phyloP scores from a whole-genome alignment of 768 basidiomycete genomes.

The Boletus edulis region DNA sequence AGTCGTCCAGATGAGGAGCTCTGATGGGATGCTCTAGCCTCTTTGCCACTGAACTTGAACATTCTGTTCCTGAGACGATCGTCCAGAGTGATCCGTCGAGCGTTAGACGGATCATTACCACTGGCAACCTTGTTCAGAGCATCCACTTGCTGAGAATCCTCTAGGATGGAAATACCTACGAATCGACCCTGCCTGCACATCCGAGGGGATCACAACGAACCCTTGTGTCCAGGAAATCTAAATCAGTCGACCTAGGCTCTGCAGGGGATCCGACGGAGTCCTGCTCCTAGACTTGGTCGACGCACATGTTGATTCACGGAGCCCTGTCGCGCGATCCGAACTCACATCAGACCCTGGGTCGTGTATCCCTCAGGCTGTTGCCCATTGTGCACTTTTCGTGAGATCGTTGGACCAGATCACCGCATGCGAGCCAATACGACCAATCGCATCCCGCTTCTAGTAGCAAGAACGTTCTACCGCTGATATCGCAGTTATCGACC shows the following conservation, averaged over 20 bases:
- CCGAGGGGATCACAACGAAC: slow-evolving; percentile 14
- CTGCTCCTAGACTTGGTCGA: not conserved
- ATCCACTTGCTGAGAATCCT: not conserved
- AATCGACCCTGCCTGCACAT: slow-evolving; percentile 7
- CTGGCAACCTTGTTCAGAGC: too few species aligned
- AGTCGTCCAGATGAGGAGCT: too few species aligned
- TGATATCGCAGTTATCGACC: not conserved
- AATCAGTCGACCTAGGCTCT: slow-evolving; percentile 6
- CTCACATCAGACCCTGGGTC: not conserved
- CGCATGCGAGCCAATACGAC: not conserved
- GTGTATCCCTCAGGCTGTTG: not conserved
- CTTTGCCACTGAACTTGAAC: too few species aligned
- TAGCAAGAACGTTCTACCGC: slow-evolving; percentile 3
- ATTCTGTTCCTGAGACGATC: slow-evolving; percentile 1
- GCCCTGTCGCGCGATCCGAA: not conserved
- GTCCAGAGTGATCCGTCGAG: not conserved
- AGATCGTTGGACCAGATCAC: slow-evolving; percentile 9
- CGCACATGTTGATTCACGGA: slow-evolving; percentile 14
- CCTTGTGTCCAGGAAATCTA: not conserved
- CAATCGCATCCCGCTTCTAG: not conserved
- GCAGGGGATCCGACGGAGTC: slow-evolving; percentile 13
- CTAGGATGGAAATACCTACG: not conserved
- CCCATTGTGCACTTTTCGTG: slow-evolving; percentile 4
- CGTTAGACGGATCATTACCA: too few species aligned
- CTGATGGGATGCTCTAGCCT: too few species aligned